These are phyloP conservation scores for Dioszegia crocea DNA, from an alignment of 768 basidiomycete species.

Conservation along the genomic window DNA sequence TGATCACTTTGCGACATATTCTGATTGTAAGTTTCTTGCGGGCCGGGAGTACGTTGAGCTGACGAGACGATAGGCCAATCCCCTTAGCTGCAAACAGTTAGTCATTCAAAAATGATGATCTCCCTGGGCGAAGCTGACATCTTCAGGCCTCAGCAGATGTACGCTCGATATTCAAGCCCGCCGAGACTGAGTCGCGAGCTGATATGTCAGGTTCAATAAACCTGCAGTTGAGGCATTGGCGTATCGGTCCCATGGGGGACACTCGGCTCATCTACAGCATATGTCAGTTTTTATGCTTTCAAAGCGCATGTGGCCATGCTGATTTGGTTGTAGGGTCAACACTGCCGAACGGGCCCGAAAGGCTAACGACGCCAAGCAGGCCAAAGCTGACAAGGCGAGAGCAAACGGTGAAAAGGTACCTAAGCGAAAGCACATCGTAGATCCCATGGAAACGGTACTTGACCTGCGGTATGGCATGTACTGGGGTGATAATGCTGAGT, in stretches of 20 bases:
- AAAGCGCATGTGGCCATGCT: no score
- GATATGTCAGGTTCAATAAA: not conserved
- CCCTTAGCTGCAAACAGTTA: not conserved
- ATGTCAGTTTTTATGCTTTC: not conserved
- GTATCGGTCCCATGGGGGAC: not conserved
- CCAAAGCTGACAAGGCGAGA: no score
- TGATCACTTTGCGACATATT: slow-evolving; percentile 23
- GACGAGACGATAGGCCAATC: not conserved
- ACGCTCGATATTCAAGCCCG: not conserved
- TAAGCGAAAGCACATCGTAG: no score
- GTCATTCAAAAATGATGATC: no score
- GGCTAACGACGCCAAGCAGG: not conserved
- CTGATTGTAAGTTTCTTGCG: slow-evolving; percentile 22
- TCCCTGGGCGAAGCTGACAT: not conserved
- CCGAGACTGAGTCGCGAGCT: not conserved
- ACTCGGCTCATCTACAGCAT: not conserved
- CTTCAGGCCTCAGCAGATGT: not conserved
- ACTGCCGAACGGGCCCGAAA: not conserved
- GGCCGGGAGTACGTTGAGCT: no score
- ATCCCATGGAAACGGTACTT: no score
- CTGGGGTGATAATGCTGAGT: no score
- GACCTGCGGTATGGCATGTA: no score
- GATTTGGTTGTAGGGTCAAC: no score
- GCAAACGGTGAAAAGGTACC: not conserved
- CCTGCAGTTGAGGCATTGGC: not conserved